Evolutionary conservation across 1,139 yeast genomes (phyloP), one percentile per base, ranked within the genome.

Genomic region (Barnettozyma hawaiiensis): DNA sequence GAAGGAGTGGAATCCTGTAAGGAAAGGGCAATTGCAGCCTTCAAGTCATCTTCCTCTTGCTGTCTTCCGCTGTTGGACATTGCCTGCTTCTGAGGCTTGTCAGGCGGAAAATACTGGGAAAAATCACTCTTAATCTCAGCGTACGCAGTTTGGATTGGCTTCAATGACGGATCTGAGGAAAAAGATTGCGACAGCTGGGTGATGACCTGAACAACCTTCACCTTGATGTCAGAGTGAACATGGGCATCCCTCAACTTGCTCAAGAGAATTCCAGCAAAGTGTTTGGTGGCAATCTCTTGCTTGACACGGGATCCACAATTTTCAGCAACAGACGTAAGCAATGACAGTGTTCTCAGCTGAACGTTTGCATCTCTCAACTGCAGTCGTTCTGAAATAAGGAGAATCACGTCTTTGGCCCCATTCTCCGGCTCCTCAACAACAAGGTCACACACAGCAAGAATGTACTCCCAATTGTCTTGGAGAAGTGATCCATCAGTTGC

Each of bases 281-380:
- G 59, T 51, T 76, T 77, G 28, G 87, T 69, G 28, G 96, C 90
- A 36, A 90, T 79, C 54, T 83, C 87, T 49, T 85, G 89, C 54
- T 81, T 81, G 76, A 85, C 77, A 52, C 89, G 71, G 2, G 95
- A 81, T 1, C 97, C 97, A 65, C 97, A 90, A 61, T 92, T 92
- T 62, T 90, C 96, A 1, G 96, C 96, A 29, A 87, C 63, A 0
- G 96, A 82, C 16, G 78, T 74, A 16, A 86, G 65, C 43, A 92
- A 53, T 0, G 96, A 75, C 42, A 92, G 64, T 0, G 94, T 64
- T 53, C 95, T 73, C 42, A 90, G 67, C 23, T 86, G 78, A 2
- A 85, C 83, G 61, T 90, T 92, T 24, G 95, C 97, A 61, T 86
- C 92, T 37, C 75, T 69, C 29, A 69, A 67, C 1, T 33, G 35